Base-by-base conservation (phyloP, 257 asterid genomes). In the Nicotiana obtusifolia region DNA sequence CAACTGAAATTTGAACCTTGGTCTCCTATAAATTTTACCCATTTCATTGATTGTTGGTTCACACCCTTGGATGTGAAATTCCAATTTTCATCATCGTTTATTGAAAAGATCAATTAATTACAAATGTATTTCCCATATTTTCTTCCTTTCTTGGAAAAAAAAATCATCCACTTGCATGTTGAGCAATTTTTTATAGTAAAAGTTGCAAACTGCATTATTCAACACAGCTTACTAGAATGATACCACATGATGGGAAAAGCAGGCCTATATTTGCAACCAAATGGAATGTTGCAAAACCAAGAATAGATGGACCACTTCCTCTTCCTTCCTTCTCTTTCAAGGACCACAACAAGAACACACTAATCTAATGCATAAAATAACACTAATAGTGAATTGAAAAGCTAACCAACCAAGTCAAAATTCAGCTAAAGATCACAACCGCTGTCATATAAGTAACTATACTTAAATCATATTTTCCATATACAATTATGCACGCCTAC, bases 401-500 rank as follows among this genome's bases (percentile, higher is more conserved):
- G 28, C 59, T 44, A 71, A 20, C 37, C 31, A 71, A 71, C 59
- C 57, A 71, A 71, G 79, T 73, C 22, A 14, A 73, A 73, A 73
- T 73, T 73, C 22, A 73, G 22, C 61, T 73, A 14, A 73, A 24
- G 5, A 24, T 44, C 22, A 6, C 60, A 44, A 44, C 44, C 15
- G 11, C 30, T 20, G 65, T 9, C 65, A 60, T 20, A 60, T 20
- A 60, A 60, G 65, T 1, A 20, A 60, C 37, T 71, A n/a, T 73
- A 44, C 41, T 73, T 47, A 4, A 26, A 73, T 73, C 14, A 73
- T 73, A 14, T 31, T 22, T 47, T 20, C 78, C 60, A 73, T 47
- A 47, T 24, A 73, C 79, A 47, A 22, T 73, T 47, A 22, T 73
- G 79, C 79, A 73, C 79, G 79, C 79, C 61, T 73, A 73, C 61